Evolutionary conservation across 2,329 filamentous ascomycete species (phyloP).

Genomic region (Sarocladium brachiariae): DNA sequence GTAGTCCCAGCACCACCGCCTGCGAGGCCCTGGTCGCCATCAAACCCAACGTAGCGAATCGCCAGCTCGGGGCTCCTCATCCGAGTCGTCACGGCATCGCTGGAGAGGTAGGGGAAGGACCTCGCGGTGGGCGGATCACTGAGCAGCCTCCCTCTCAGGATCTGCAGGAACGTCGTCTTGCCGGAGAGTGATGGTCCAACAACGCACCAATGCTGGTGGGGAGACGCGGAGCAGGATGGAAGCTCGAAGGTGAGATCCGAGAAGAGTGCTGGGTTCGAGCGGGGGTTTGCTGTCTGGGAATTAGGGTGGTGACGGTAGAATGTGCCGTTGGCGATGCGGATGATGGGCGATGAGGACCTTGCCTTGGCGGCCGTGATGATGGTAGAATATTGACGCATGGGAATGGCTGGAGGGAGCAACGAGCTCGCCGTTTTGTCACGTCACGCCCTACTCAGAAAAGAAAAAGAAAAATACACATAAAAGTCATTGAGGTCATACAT

Average conservation of each 20-base stretch:
- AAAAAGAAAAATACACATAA: no score
- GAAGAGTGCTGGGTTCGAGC: slow-evolving; percentile 66
- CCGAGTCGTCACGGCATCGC: slow-evolving; percentile 47
- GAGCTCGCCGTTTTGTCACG: neutral
- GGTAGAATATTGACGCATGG: slow-evolving; percentile 9
- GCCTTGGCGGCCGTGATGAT: slow-evolving; percentile 2
- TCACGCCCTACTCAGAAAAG: no score
- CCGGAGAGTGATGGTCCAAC: slow-evolving; percentile 72
- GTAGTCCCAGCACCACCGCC: slow-evolving; percentile 41
- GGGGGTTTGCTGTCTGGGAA: slow-evolving; percentile 21
- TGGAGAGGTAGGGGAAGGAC: slow-evolving; percentile 71
- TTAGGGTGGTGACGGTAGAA: slow-evolving; percentile 74
- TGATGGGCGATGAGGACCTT: slow-evolving; percentile 45
- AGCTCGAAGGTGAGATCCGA: slow-evolving; percentile 63
- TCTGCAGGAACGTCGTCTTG: slow-evolving; percentile 75
- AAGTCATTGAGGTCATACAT: no score
- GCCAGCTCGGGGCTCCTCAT: slow-evolving; percentile 57
- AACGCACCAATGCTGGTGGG: slow-evolving; percentile 68
- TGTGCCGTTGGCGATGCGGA: slow-evolving; percentile 70
- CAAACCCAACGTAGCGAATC: slow-evolving; percentile 87
- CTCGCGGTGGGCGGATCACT: slow-evolving; percentile 69
- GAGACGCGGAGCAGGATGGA: slow-evolving; percentile 40
- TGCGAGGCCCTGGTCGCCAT: slow-evolving; percentile 57
- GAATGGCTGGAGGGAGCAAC: neutral
- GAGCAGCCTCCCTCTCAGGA: slow-evolving; percentile 69